Percentiles rank a stretch among this genome's conserved stretches.
Evolutionary conservation across 75 land plant species (phyloP).

Genomic region (Ceratopteris richardii): DNA sequence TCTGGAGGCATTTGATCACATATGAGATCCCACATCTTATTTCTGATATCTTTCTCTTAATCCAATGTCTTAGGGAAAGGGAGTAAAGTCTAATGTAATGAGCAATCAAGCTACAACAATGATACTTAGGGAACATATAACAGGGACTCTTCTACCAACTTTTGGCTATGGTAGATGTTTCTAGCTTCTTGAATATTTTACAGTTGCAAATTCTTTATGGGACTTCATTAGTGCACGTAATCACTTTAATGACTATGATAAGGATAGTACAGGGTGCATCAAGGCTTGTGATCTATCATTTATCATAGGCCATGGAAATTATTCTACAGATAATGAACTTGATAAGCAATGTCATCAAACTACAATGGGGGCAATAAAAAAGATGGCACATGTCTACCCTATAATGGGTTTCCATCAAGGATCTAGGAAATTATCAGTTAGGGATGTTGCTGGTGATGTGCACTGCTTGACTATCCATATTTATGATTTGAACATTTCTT

Average conservation of each 20-base stretch:
- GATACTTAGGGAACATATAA: conserved; percentile 47
- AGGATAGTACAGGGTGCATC: too few relatives aligned
- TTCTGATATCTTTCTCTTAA: conserved; percentile 66
- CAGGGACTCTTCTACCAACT: conserved; percentile 66
- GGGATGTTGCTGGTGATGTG: conserved; percentile 76
- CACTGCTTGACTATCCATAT: conserved; percentile 43
- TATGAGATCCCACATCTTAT: conserved; percentile 62
- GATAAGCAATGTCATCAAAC: too few relatives aligned
- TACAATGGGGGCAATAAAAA: too few relatives aligned
- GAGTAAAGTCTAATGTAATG: conserved; percentile 13
- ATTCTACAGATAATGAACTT: conserved; percentile 66
- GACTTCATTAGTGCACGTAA: conserved; percentile 60
- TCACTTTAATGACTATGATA: too few relatives aligned
- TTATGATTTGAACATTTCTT: too few relatives aligned
- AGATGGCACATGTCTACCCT: too few relatives aligned
- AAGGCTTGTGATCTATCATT: too few relatives aligned
- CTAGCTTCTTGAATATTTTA: conserved; percentile 44
- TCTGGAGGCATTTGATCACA: conserved; percentile 54
- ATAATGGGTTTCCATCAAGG: conserved; percentile 69
- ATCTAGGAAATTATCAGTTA: conserved; percentile 59
- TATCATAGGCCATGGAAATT: conserved; percentile 62
- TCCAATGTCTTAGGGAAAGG: conserved; percentile 59
- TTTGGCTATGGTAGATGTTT: conserved; percentile 69
- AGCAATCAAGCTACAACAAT: conserved; percentile 27
- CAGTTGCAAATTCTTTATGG: conserved; percentile 66